These are phyloP conservation scores for Mortierella sp. DNA, from an alignment of 371 early-diverging fungal species.

Conservation along the genomic window DNA sequence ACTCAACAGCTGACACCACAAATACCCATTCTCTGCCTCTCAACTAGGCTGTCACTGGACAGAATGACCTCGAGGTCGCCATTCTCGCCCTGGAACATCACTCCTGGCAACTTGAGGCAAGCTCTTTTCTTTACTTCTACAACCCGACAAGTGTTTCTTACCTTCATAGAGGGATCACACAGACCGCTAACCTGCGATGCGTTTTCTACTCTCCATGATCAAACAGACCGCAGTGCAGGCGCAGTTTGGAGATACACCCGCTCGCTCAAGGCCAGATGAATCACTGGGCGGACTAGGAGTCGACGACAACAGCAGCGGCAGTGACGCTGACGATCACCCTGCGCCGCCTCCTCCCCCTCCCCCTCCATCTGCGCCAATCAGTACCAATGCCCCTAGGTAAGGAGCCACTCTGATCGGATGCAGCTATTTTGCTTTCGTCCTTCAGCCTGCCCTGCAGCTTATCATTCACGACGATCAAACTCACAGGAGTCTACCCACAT, in stretches of 20 bases:
- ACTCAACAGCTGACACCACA: background rate
- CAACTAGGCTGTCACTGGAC: slow-evolving; percentile 53
- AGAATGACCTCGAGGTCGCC: slow-evolving; percentile 54
- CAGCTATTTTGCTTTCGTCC: background rate
- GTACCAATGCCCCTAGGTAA: slow-evolving; percentile 18
- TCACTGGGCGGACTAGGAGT: slow-evolving; percentile 48
- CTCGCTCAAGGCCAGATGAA: slow-evolving; percentile 38
- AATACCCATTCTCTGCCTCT: background rate
- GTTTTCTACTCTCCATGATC: background rate
- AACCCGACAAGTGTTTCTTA: background rate
- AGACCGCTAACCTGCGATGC: background rate
- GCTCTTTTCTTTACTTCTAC: background rate
- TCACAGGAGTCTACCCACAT: background rate
- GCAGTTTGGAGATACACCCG: slow-evolving; percentile 55
- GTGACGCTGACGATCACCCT: slow-evolving; percentile 15
- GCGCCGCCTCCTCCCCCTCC: slow-evolving; percentile 51
- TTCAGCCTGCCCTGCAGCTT: background rate
- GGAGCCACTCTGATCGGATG: background rate
- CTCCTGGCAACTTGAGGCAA: slow-evolving; percentile 56
- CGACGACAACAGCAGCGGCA: slow-evolving; percentile 13
- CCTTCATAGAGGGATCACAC: background rate
- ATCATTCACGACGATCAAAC: background rate
- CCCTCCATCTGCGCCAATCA: slow-evolving; percentile 32
- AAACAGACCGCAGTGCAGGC: slow-evolving; percentile 55
- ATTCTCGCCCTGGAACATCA: slow-evolving; percentile 52